A percentile compares a stretch with the other conserved stretches of the same genome.
Conservation (phyloP, 805 yeast genomes). For the Nakazawaea populi region DNA sequence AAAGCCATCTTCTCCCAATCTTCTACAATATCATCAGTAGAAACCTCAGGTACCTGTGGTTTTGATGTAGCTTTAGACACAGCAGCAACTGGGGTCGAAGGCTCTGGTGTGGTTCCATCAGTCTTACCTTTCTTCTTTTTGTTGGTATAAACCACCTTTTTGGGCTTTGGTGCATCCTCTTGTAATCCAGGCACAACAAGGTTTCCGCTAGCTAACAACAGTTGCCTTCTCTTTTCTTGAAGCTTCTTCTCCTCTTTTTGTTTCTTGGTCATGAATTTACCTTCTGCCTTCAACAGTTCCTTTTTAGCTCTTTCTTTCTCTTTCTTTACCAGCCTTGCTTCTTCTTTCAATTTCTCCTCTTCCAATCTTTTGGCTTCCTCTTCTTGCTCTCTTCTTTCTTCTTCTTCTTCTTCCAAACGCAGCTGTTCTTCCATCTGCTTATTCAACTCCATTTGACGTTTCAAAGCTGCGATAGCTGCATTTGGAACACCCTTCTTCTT, state of each 20-base stretch:
- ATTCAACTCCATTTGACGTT: constrained; percentile 80
- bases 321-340: constrained; percentile 60
- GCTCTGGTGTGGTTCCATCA: constrained; percentile 26
- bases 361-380: constrained; percentile 45
- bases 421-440: constrained; percentile 86
- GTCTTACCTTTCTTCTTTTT: constrained; percentile 49
- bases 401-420: constrained; percentile 66
- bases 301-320: constrained; percentile 83
- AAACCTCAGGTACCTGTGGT: constrained; percentile 20
- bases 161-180: constrained; percentile 36
- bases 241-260: constrained; percentile 89
- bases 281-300: constrained; percentile 94
- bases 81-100: constrained; percentile 27
- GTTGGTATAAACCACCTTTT: constrained; percentile 65
- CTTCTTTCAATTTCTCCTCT: constrained; percentile 62
- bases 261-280: constrained; percentile 87
- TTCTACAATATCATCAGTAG: constrained; percentile 46
- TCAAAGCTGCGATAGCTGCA: constrained; percentile 89
- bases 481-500: constrained; percentile 70
- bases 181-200: constrained; percentile 71
- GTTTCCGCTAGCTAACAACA: constrained; percentile 67
- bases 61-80: constrained; percentile 15
- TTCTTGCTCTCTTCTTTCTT: constrained; percentile 40
- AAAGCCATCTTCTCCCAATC: constrained; percentile 80
- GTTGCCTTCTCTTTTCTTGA: constrained; percentile 85